Evolutionary conservation across 2,329 filamentous ascomycete genomes (phyloP).

Genomic region (Fusarium paranaense): DNA sequence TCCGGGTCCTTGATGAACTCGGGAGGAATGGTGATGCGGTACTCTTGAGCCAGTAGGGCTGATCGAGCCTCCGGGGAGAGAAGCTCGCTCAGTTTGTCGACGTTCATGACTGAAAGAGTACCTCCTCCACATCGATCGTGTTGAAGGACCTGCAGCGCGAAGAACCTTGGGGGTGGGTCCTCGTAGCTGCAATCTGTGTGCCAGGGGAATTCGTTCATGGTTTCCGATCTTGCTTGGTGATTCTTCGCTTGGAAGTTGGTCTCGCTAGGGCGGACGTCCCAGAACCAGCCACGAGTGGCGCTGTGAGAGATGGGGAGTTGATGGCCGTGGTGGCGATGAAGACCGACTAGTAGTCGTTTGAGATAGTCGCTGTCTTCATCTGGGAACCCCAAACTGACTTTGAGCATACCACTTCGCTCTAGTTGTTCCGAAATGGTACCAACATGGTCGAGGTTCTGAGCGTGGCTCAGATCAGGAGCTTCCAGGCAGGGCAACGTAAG

Average conservation of each 20-base stretch:
- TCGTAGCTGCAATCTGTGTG: constrained; percentile 60
- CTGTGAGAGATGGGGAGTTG: constrained; percentile 55
- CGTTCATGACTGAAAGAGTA: constrained; percentile 53
- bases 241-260: constrained; percentile 44
- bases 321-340: constrained; percentile 50
- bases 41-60: constrained; percentile 45
- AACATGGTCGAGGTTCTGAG: constrained; percentile 32
- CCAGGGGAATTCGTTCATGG: constrained; percentile 57
- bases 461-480: constrained; percentile 21
- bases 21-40: constrained; percentile 46
- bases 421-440: constrained; percentile 28
- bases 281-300: constrained; percentile 57
- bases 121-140: constrained; percentile 55
- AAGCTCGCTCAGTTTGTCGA: constrained; percentile 41
- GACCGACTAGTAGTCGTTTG: constrained; percentile 45
- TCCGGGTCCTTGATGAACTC: constrained; percentile 50
- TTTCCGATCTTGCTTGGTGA: constrained; percentile 55
- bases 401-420: constrained; percentile 48
- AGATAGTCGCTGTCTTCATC: constrained; percentile 52
- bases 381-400: constrained; percentile 48
- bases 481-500: constrained; percentile 20
- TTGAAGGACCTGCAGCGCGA: constrained; percentile 57
- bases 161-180: constrained; percentile 50
- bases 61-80: constrained; percentile 41
- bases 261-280: constrained; percentile 53